These are phyloP conservation scores for Epichloe gansuensis DNA, from an alignment of 2,329 filamentous ascomycete species.

Conservation along the genomic window DNA sequence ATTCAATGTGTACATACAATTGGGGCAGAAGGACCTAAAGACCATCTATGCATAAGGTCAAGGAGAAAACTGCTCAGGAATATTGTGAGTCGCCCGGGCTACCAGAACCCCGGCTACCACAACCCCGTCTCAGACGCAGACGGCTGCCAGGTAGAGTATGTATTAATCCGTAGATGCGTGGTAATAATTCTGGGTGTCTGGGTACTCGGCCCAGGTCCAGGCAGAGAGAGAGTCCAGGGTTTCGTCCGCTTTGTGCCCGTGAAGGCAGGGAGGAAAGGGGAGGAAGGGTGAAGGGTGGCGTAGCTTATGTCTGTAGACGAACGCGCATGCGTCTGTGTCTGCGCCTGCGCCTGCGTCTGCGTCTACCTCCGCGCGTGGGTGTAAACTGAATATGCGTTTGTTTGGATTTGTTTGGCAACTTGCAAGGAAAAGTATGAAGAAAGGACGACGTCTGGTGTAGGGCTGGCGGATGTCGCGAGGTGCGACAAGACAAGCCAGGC, in stretches of 20 bases:
- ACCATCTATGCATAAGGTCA: too few relatives aligned
- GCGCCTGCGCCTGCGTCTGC: neutral
- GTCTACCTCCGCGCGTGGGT: neutral
- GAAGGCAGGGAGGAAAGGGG: too few relatives aligned
- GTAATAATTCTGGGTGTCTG: too few relatives aligned
- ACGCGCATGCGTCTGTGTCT: neutral
- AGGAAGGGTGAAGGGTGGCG: too few relatives aligned
- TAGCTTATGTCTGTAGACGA: neutral
- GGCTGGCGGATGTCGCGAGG: constrained; percentile 3
- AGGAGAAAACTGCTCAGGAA: neutral
- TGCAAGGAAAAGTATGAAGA: neutral
- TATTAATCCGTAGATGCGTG: too few relatives aligned
- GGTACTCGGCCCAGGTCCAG: too few relatives aligned
- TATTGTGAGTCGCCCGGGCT: constrained; percentile 3
- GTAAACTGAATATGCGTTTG: neutral
- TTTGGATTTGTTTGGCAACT: neutral
- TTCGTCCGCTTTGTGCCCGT: too few relatives aligned
- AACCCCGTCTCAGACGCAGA: constrained; percentile 2
- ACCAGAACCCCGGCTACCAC: neutral
- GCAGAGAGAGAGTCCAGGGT: too few relatives aligned
- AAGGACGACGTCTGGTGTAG: neutral
- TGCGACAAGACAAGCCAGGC: neutral
- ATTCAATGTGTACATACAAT: too few relatives aligned
- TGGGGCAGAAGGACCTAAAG: too few relatives aligned
- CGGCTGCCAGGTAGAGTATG: neutral